phyloP scores from a whole-genome alignment of 768 basidiomycete species.

The Nidularia pulvinata region DNA sequence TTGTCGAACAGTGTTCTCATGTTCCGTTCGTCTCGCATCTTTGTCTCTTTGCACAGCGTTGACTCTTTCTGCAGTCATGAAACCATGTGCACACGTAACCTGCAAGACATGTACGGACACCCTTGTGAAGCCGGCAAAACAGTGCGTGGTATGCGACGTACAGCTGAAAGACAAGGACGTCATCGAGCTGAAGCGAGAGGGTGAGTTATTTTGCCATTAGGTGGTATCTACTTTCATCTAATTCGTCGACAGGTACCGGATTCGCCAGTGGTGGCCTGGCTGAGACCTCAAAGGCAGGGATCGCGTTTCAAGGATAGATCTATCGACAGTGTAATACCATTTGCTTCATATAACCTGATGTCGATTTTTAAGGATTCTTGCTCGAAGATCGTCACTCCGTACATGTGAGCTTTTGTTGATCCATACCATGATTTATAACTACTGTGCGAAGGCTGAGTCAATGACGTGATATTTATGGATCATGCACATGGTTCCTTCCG shows the following conservation, averaged over 20 bases:
- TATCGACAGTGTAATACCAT: not conserved
- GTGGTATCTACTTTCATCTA: not conserved
- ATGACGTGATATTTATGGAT: not conserved
- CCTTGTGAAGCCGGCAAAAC: constrained; percentile 73
- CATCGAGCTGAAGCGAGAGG: constrained; percentile 88
- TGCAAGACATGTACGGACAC: constrained; percentile 93
- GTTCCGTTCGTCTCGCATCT: constrained; percentile 43
- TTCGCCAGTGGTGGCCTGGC: constrained; percentile 95
- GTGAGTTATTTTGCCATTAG: constrained; percentile 31
- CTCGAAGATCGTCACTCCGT: not conserved
- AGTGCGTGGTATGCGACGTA: constrained; percentile 88
- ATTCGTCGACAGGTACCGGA: constrained; percentile 66
- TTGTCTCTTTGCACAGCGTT: not conserved
- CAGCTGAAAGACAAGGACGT: constrained; percentile 67
- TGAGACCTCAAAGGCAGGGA: constrained; percentile 78
- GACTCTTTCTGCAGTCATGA: constrained; percentile 53
- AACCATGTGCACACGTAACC: constrained; percentile 87
- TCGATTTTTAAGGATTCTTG: not conserved
- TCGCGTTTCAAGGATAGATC: constrained; percentile 81
- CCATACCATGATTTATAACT: not conserved
- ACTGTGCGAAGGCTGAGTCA: not conserved
- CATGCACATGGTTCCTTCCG: not conserved
- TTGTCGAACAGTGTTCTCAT: constrained; percentile 78
- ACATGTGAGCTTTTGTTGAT: not conserved
- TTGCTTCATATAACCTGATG: not conserved